Evolutionary conservation across 306 rosid genomes (phyloP).

Genomic region (Casuarina glauca): DNA sequence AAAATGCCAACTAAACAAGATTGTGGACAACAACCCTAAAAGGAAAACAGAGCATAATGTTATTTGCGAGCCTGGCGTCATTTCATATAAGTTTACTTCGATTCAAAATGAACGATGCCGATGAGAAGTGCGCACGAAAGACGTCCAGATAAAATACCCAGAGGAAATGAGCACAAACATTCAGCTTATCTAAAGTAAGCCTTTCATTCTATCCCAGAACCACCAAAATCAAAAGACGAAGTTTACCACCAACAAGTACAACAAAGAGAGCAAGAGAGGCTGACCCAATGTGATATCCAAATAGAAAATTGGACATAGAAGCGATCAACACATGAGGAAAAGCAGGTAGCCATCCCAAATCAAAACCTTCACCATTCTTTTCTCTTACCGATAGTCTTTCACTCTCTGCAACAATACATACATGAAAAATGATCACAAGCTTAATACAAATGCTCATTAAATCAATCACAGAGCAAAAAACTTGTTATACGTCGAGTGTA

Average conservation of each 20-base stretch:
- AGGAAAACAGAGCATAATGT: too few species aligned
- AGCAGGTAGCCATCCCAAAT: constrained; percentile 72
- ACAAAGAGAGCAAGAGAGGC: constrained; percentile 18
- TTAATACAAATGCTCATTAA: neutral
- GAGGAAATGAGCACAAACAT: neutral
- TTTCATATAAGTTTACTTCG: too few species aligned
- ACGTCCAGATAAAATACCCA: neutral
- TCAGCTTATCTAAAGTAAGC: neutral
- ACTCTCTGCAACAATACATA: constrained; percentile 30
- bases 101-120: too few species aligned
- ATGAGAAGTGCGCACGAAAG: too few species aligned
- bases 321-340: constrained; percentile 76
- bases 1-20: too few species aligned
- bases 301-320: constrained; percentile 78
- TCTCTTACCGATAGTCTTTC: constrained; percentile 24
- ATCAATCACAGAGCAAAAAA: neutral
- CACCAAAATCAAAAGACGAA: neutral
- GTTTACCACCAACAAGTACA: constrained; percentile 14
- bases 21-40: too few species aligned
- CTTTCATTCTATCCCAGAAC: neutral
- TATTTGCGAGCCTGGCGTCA: too few species aligned
- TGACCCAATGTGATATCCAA: constrained; percentile 92
- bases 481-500: neutral
- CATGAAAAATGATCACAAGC: neutral
- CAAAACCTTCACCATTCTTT: constrained; percentile 31